These are phyloP conservation scores for Penicillium arizonense DNA, from an alignment of 495 filamentous ascomycete genomes.

Conservation along the genomic window DNA sequence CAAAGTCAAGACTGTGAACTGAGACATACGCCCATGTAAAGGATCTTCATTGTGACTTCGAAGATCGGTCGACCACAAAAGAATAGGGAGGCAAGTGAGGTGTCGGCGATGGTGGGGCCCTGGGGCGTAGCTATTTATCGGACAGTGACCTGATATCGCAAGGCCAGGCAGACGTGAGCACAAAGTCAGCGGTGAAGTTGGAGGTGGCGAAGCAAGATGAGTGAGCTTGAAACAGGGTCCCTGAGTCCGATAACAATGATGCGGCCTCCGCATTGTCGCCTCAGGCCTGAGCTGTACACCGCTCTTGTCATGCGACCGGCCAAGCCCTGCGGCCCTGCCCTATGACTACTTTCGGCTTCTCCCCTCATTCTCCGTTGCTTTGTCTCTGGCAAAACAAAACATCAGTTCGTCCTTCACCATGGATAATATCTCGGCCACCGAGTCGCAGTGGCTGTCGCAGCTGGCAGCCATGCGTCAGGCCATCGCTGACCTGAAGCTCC, in stretches of 20 bases:
- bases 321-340: slow-evolving; percentile 14
- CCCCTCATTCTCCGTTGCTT: background rate
- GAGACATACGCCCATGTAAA: slow-evolving; percentile 81
- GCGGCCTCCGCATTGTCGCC: slow-evolving; percentile 5
- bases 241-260: slow-evolving; percentile 13
- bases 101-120: background rate
- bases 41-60: slow-evolving; percentile 77
- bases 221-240: background rate
- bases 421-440: slow-evolving; percentile 35
- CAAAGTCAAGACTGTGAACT: background rate
- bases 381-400: background rate
- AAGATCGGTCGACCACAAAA: slow-evolving; percentile 7
- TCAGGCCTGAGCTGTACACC: slow-evolving; percentile 3
- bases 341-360: slow-evolving; percentile 7
- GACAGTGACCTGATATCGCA: background rate
- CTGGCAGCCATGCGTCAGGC: slow-evolving; percentile 70
- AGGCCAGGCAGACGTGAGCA: background rate
- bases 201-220: slow-evolving; percentile 5
- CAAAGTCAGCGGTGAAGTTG: background rate
- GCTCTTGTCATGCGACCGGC: slow-evolving; percentile 10
- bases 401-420: slow-evolving; percentile 17
- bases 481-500: slow-evolving; percentile 65
- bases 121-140: background rate
- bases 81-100: slow-evolving; percentile 4
- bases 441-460: slow-evolving; percentile 70